Conservation (phyloP, 306 rosid genomes). For the Fragaria ananassa region DNA sequence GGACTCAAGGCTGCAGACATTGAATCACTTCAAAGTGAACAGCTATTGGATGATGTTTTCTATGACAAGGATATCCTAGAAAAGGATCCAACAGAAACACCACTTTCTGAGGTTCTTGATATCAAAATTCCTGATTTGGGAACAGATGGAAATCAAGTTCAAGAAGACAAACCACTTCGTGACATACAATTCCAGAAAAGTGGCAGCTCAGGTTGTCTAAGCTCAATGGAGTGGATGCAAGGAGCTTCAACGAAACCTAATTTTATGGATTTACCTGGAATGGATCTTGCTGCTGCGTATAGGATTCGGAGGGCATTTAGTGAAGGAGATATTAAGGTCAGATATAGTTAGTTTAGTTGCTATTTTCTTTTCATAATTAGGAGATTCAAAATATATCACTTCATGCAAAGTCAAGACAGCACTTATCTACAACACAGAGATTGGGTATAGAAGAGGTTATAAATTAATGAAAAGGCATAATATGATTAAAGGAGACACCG, state of each 20-base stretch:
- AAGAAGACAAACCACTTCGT: constrained; percentile 50
- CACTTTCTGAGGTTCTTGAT: constrained; percentile 59
- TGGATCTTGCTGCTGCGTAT: constrained; percentile 61
- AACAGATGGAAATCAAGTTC: constrained; percentile 47
- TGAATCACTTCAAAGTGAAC: constrained; percentile 76
- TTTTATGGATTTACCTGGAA: constrained; percentile 60
- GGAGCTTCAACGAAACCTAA: constrained; percentile 53
- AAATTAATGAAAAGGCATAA: neutral
- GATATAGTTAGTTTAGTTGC: constrained; percentile 19
- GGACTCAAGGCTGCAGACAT: constrained; percentile 66
- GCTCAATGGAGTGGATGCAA: constrained; percentile 77
- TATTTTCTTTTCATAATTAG: constrained; percentile 12
- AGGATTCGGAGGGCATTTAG: constrained; percentile 89
- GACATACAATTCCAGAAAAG: constrained; percentile 61
- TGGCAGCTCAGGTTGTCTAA: constrained; percentile 62
- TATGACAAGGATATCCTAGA: constrained; percentile 82
- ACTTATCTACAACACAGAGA: neutral
- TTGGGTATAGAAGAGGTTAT: neutral
- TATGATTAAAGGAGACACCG: neutral
- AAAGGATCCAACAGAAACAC: constrained; percentile 54
- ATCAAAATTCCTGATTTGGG: constrained; percentile 52
- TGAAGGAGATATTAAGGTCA: constrained; percentile 96
- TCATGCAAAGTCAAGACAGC: neutral
- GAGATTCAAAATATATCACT: neutral
- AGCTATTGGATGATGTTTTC: constrained; percentile 72